Percentiles rank a stretch among this genome's conserved stretches.
Conservation (phyloP, 2,329 filamentous ascomycete genomes). For the Botrytis deweyae region DNA sequence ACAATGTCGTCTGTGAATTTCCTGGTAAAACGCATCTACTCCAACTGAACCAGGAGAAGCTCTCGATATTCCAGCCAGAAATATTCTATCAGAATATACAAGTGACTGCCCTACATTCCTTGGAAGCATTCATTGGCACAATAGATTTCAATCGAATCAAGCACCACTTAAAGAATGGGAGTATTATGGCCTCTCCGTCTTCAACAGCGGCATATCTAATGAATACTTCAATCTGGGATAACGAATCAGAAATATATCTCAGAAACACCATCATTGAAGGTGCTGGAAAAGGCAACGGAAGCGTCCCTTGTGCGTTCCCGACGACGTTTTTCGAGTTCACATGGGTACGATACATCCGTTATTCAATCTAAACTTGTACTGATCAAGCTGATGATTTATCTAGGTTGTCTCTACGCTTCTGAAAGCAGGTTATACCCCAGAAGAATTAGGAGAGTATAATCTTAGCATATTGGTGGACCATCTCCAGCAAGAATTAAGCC, state of each 20-base stretch:
- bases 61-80: slow-evolving; percentile 36
- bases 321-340: too few species aligned
- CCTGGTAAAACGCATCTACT: slow-evolving; percentile 11
- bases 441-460: not conserved
- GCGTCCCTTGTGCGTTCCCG: too few species aligned
- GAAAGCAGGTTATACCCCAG: slow-evolving; percentile 1
- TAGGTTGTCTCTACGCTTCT: slow-evolving; percentile 3
- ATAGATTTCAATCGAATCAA: too few species aligned
- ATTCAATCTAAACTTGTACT: not conserved
- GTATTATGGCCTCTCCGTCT: too few species aligned
- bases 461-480: not conserved
- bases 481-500: not conserved
- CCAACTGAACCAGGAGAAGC: slow-evolving; percentile 35
- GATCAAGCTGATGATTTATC: not conserved
- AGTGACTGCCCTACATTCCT: slow-evolving; percentile 40
- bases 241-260: too few species aligned
- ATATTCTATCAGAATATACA: slow-evolving; percentile 36
- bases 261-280: too few species aligned
- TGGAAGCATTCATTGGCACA: too few species aligned
- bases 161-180: too few species aligned
- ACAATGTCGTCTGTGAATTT: not conserved
- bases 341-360: slow-evolving; percentile 28
- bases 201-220: too few species aligned
- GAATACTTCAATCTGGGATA: too few species aligned
- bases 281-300: too few species aligned